Percentiles rank a stretch among this genome's conserved stretches.
phyloP scores from a whole-genome alignment of 2,329 filamentous ascomycete species.

The Claviceps sp. region DNA sequence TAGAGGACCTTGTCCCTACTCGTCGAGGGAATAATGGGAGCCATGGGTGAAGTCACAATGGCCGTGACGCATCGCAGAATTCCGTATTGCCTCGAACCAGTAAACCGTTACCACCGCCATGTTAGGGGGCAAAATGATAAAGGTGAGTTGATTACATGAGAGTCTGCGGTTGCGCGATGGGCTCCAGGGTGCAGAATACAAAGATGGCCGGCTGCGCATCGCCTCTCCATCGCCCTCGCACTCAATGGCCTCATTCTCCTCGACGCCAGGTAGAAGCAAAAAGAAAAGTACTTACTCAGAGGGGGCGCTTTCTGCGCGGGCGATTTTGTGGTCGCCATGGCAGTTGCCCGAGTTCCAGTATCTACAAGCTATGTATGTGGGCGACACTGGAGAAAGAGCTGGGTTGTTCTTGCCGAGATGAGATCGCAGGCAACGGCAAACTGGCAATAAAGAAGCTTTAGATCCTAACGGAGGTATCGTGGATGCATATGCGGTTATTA shows the following conservation, averaged over 20 bases:
- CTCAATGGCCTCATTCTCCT: neutral
- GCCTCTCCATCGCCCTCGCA: neutral
- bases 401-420: neutral
- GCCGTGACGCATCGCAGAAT: neutral
- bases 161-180: too few species aligned
- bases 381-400: neutral
- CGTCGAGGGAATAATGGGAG: too few species aligned
- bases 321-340: slow-evolving; percentile 6
- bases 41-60: neutral
- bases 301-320: slow-evolving; percentile 5
- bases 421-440: neutral
- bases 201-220: too few species aligned
- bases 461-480: neutral
- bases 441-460: neutral
- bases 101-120: neutral
- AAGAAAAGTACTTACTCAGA: slow-evolving; percentile 4
- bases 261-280: neutral
- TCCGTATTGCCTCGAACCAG: neutral
- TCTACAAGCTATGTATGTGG: neutral
- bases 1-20: neutral
- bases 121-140: neutral
- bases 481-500: neutral
- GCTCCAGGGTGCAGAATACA: too few species aligned
- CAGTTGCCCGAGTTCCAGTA: neutral
- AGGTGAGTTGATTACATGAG: too few species aligned